A percentile compares a stretch with the other conserved stretches of the same genome.
phyloP scores from a whole-genome alignment of 208 protist genomes.

The Wallacemonas sp. region DNA sequence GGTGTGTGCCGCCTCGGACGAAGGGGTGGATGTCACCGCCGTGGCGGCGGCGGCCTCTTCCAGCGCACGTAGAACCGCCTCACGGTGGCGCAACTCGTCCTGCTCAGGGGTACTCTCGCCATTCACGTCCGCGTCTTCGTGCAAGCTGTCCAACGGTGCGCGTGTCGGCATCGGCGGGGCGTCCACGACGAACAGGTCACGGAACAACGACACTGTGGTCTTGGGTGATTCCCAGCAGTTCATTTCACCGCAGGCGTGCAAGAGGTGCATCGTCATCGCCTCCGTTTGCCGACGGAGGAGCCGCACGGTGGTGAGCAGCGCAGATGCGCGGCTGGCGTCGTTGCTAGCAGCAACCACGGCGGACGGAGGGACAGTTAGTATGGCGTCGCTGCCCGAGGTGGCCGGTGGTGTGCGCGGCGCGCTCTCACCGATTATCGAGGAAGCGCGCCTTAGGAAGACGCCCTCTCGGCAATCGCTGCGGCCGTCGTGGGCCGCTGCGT shows the following conservation, averaged over 20 bases:
- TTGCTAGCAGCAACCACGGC: background rate
- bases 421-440: too few relatives aligned
- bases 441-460: too few relatives aligned
- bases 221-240: conserved; percentile 30
- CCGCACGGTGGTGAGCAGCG: conserved; percentile 38
- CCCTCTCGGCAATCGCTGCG: too few relatives aligned
- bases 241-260: conserved; percentile 54
- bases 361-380: background rate
- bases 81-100: too few relatives aligned
- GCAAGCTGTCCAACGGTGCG: too few relatives aligned
- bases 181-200: conserved; percentile 45
- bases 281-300: conserved; percentile 54
- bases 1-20: background rate
- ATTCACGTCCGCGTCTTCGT: background rate
- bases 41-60: too few relatives aligned
- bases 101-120: too few relatives aligned
- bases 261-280: conserved; percentile 38
- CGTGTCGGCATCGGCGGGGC: too few relatives aligned
- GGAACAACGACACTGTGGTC: conserved; percentile 13
- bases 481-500: too few relatives aligned
- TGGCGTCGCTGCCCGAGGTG: too few relatives aligned
- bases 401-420: too few relatives aligned
- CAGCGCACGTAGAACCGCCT: too few relatives aligned
- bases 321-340: conserved; percentile 32
- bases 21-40: background rate